These are phyloP conservation scores for Xylaria castorea DNA, from an alignment of 495 filamentous ascomycete genomes.

Conservation along the genomic window DNA sequence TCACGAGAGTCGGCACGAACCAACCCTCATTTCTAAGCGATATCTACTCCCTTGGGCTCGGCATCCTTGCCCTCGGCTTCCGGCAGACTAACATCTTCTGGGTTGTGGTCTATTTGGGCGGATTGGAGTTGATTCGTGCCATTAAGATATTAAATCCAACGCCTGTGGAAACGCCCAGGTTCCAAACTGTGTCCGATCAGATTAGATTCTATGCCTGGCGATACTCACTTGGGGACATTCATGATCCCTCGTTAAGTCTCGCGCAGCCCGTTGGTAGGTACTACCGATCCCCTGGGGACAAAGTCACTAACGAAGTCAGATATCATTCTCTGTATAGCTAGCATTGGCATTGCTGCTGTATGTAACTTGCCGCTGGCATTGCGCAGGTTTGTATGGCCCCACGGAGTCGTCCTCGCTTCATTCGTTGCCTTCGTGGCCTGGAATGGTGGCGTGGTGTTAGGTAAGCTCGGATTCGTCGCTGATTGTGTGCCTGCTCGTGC, in stretches of 20 bases:
- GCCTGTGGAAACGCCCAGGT: slow-evolving; percentile 36
- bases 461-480: slow-evolving; percentile 49
- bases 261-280: slow-evolving; percentile 63
- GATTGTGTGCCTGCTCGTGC: slow-evolving; percentile 16
- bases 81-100: slow-evolving; percentile 97
- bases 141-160: slow-evolving; percentile 47
- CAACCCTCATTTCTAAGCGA: slow-evolving; percentile 40
- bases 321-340: slow-evolving; percentile 59
- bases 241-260: slow-evolving; percentile 67
- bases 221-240: slow-evolving; percentile 61
- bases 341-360: slow-evolving; percentile 63
- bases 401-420: slow-evolving; percentile 67
- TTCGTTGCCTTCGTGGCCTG: slow-evolving; percentile 80
- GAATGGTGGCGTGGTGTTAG: slow-evolving; percentile 92
- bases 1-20: slow-evolving; percentile 45
- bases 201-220: slow-evolving; percentile 42
- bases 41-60: slow-evolving; percentile 58
- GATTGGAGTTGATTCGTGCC: slow-evolving; percentile 65
- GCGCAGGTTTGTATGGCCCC: slow-evolving; percentile 63
- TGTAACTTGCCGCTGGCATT: slow-evolving; percentile 58
- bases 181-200: slow-evolving; percentile 33
- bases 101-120: slow-evolving; percentile 86
- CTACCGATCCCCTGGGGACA: no score
- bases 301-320: slow-evolving; percentile 40
- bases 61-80: slow-evolving; percentile 71